These are phyloP conservation scores for Lachancea dasiensis DNA, from an alignment of 805 yeast genomes.

Conservation along the genomic window DNA sequence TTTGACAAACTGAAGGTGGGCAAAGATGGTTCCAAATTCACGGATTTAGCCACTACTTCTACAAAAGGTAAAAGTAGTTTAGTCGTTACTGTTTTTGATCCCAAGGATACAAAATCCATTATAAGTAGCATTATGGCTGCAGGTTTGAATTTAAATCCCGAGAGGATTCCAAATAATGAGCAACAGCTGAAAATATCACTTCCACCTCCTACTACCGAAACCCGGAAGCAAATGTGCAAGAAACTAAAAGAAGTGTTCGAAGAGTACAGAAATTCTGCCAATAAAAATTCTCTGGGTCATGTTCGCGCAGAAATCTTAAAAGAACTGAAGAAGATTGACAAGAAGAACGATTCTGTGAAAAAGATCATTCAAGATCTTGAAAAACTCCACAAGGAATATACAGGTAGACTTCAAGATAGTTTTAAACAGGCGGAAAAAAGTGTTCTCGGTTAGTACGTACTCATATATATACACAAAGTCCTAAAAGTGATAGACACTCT, in stretches of 20 bases:
- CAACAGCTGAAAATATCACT: constrained; percentile 68
- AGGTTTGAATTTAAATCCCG: constrained; percentile 73
- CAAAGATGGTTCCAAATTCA: constrained; percentile 43
- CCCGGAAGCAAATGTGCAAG: constrained; percentile 49
- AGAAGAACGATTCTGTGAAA: constrained; percentile 49
- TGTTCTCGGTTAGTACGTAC: constrained; percentile 17
- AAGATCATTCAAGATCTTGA: constrained; percentile 59
- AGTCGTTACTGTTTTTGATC: constrained; percentile 82
- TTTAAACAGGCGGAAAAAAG: constrained; percentile 52
- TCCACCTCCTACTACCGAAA: constrained; percentile 69
- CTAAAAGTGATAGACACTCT: background rate
- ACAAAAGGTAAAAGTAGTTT: constrained; percentile 61
- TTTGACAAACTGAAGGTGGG: constrained; percentile 56
- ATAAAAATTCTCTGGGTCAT: constrained; percentile 46
- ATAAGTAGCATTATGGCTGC: constrained; percentile 66
- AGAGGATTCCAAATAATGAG: constrained; percentile 62
- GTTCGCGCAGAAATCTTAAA: constrained; percentile 56
- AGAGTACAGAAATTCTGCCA: constrained; percentile 46
- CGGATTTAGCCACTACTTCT: constrained; percentile 64
- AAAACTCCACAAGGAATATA: constrained; percentile 58
- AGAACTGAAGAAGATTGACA: constrained; percentile 44
- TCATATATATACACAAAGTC: constrained; percentile 1
- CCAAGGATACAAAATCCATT: constrained; percentile 60
- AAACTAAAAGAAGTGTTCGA: constrained; percentile 64
- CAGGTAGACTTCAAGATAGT: constrained; percentile 49